A percentile compares a stretch with the other conserved stretches of the same genome.
Evolutionary conservation across 371 early-diverging fungal species (phyloP).

Genomic region (Actinomucor elegans): DNA sequence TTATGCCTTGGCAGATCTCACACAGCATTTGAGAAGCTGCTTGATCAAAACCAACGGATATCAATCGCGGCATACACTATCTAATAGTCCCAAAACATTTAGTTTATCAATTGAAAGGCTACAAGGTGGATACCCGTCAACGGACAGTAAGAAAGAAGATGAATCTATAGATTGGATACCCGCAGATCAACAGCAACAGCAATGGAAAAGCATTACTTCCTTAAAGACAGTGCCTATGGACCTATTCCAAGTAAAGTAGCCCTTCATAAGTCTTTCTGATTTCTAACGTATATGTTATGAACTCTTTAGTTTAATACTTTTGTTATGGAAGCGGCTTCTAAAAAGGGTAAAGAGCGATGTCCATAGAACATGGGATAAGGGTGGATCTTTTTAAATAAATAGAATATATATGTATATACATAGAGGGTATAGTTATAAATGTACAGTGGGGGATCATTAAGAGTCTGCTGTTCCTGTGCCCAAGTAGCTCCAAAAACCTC

Average conservation of each 20-base stretch:
- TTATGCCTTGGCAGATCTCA: conserved; percentile 33
- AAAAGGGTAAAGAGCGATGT: conserved; percentile 8
- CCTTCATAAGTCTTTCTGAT: background rate
- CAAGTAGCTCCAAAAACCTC: conserved; percentile 76
- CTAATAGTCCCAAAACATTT: conserved; percentile 35
- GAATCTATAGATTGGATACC: conserved; percentile 43
- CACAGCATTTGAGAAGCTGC: conserved; percentile 45
- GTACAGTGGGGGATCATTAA: background rate
- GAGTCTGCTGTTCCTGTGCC: conserved; percentile 26
- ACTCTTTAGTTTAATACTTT: conserved; percentile 11
- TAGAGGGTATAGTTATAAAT: background rate
- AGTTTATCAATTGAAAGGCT: conserved; percentile 38
- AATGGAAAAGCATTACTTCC: conserved; percentile 31
- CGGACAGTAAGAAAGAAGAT: conserved; percentile 3
- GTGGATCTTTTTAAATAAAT: too few relatives aligned
- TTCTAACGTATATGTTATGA: too few relatives aligned
- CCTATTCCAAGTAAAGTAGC: conserved; percentile 30
- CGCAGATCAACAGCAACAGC: conserved; percentile 25
- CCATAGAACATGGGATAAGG: conserved; percentile 1
- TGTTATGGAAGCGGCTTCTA: conserved; percentile 11
- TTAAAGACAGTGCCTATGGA: conserved; percentile 51
- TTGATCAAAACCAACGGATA: conserved; percentile 38
- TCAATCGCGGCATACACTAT: conserved; percentile 2
- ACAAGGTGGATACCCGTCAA: conserved; percentile 16
- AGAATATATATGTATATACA: background rate